Evolutionary conservation across 1,139 yeast genomes (phyloP).

Genomic region (Nakaseomyces bracarensis): DNA sequence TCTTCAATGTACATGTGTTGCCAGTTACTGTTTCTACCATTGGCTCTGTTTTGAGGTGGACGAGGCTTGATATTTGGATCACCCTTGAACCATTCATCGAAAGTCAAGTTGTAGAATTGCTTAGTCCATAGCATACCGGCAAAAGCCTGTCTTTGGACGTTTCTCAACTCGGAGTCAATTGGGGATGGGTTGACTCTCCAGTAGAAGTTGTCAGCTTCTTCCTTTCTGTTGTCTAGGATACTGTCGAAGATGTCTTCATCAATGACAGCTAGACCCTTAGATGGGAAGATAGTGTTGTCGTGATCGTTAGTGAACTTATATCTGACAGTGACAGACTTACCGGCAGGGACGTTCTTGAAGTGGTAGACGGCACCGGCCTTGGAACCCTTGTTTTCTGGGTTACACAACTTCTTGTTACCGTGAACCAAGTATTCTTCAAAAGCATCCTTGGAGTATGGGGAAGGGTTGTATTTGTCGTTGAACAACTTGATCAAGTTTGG

Average conservation of each 20-base stretch:
- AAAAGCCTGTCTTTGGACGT: constrained; percentile 85
- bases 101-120: constrained; percentile 81
- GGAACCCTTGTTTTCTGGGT: constrained; percentile 61
- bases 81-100: constrained; percentile 79
- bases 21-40: constrained; percentile 81
- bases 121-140: constrained; percentile 92
- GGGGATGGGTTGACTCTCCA: constrained; percentile 84
- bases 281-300: constrained; percentile 14
- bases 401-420: constrained; percentile 48
- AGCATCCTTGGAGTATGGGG: constrained; percentile 68
- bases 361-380: constrained; percentile 72
- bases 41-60: constrained; percentile 69
- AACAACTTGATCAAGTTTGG: constrained; percentile 65
- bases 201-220: constrained; percentile 88
- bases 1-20: constrained; percentile 81
- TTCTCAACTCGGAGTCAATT: constrained; percentile 67
- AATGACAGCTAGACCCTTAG: constrained; percentile 37
- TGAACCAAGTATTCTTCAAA: constrained; percentile 75
- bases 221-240: constrained; percentile 60
- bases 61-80: constrained; percentile 65
- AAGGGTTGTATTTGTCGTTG: constrained; percentile 45
- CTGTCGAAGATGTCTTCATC: constrained; percentile 72
- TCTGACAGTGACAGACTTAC: constrained; percentile 80
- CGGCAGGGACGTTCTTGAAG: constrained; percentile 73
- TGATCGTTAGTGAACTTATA: constrained; percentile 48